phyloP scores from a whole-genome alignment of 352 stramenopile species.

The Bremia lactucae region DNA sequence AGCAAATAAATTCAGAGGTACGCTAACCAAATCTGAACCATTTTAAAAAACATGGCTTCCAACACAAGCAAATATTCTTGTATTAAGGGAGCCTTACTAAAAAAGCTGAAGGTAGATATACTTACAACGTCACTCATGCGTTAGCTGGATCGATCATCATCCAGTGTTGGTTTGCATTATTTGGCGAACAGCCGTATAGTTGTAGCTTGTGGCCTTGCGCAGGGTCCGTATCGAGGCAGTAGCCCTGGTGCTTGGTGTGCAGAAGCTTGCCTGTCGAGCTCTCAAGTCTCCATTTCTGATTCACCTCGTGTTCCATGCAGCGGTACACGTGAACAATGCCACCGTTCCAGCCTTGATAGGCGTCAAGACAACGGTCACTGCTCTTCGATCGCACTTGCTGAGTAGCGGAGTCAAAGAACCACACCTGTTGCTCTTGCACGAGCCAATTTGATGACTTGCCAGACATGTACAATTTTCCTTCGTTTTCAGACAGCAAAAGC shows the following conservation, averaged over 20 bases:
- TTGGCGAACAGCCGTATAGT: constrained; percentile 39
- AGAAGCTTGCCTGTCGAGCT: constrained; percentile 30
- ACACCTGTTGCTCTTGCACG: constrained; percentile 43
- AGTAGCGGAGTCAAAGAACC: constrained; percentile 47
- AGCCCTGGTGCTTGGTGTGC: constrained; percentile 31
- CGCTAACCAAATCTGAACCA: no score
- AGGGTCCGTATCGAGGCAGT: constrained; percentile 49
- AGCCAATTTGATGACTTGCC: constrained; percentile 33
- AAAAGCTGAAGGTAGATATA: no score
- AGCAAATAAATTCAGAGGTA: no score
- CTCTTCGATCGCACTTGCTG: constrained; percentile 52
- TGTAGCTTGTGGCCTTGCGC: constrained; percentile 41
- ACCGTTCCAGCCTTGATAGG: constrained; percentile 36
- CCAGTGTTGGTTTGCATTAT: constrained; percentile 56
- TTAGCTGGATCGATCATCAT: constrained; percentile 5
- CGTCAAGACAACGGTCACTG: constrained; percentile 54
- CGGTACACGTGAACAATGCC: constrained; percentile 44
- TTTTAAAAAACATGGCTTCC: no score
- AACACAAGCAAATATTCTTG: no score
- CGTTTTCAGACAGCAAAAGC: constrained; percentile 28
- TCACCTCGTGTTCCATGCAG: constrained; percentile 38
- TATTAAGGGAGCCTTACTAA: no score
- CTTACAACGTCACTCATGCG: no score
- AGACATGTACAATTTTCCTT: constrained; percentile 29
- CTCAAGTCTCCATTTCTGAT: constrained; percentile 65